Evolutionary conservation across 164 flowering plant species (phyloP).

Genomic region (Akebia trifoliata): DNA sequence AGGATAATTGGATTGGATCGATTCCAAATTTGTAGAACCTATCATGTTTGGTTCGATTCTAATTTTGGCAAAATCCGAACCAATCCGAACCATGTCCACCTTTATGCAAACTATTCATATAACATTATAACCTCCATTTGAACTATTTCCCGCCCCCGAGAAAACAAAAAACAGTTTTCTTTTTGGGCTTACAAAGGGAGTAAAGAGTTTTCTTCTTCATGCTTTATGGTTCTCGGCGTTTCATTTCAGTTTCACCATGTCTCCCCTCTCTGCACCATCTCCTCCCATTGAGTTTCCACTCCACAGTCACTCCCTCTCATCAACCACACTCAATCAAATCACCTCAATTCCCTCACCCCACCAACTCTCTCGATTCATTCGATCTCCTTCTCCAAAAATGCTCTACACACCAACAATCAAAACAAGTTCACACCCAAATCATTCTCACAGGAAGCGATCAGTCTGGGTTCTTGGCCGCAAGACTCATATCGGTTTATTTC

Average conservation of each 20-base stretch:
- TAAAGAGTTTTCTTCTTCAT: background rate
- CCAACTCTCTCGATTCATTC: conserved; percentile 31
- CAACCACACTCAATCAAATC: background rate
- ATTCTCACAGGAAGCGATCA: conserved; percentile 23
- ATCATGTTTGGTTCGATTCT: too few relatives aligned
- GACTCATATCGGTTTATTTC: conserved; percentile 43
- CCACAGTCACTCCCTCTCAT: background rate
- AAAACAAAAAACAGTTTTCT: background rate
- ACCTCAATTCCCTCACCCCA: background rate
- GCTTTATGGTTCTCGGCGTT: conserved; percentile 7
- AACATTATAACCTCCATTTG: too few relatives aligned
- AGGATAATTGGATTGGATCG: too few relatives aligned
- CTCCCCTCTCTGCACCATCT: background rate
- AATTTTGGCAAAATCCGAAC: too few relatives aligned
- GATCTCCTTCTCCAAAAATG: conserved; percentile 44
- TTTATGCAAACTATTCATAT: too few relatives aligned
- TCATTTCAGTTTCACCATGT: background rate
- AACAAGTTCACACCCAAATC: conserved; percentile 48
- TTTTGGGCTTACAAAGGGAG: background rate
- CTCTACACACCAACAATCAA: conserved; percentile 21
- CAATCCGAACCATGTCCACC: too few relatives aligned
- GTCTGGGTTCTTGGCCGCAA: conserved; percentile 52
- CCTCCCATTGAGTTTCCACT: background rate
- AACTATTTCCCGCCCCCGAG: background rate
- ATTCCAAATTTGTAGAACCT: too few relatives aligned